phyloP scores from a whole-genome alignment of 148 eudicot genomes.

The Polygonum maritimum region DNA sequence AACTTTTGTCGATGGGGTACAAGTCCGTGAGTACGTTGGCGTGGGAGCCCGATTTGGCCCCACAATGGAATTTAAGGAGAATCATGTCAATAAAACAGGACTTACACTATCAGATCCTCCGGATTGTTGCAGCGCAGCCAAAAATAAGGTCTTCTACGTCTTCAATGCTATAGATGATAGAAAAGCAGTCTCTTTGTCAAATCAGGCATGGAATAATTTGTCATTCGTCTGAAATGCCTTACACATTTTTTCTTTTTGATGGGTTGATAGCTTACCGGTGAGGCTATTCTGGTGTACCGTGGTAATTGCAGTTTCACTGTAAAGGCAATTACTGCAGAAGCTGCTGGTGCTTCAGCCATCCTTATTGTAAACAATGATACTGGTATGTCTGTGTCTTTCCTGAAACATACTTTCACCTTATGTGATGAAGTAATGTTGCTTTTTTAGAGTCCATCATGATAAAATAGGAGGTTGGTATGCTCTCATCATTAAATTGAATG shows the following conservation, averaged over 20 bases:
- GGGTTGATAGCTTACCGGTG: constrained; percentile 63
- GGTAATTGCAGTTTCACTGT: constrained; percentile 92
- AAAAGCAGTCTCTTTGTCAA: neutral
- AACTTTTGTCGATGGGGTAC: constrained; percentile 58
- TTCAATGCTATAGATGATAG: neutral
- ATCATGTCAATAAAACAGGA: constrained; percentile 65
- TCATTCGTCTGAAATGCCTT: constrained; percentile 12
- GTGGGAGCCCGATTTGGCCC: constrained; percentile 97
- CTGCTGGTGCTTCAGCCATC: constrained; percentile 92
- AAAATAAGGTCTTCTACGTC: constrained; percentile 51
- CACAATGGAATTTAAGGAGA: constrained; percentile 94
- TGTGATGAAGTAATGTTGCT: neutral
- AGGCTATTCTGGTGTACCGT: constrained; percentile 80
- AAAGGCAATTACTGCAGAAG: constrained; percentile 80
- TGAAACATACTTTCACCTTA: neutral
- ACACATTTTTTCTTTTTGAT: neutral
- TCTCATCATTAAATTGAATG: neutral
- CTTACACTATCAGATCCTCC: constrained; percentile 86
- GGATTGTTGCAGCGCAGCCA: constrained; percentile 80
- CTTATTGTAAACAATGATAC: constrained; percentile 71
- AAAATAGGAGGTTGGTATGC: neutral
- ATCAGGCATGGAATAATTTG: neutral
- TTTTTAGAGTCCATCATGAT: neutral
- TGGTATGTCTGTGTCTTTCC: constrained; percentile 29
- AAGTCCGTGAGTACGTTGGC: constrained; percentile 70